Base-by-base conservation (phyloP, 257 asterid species). In the Anisodus acutangulus region DNA sequence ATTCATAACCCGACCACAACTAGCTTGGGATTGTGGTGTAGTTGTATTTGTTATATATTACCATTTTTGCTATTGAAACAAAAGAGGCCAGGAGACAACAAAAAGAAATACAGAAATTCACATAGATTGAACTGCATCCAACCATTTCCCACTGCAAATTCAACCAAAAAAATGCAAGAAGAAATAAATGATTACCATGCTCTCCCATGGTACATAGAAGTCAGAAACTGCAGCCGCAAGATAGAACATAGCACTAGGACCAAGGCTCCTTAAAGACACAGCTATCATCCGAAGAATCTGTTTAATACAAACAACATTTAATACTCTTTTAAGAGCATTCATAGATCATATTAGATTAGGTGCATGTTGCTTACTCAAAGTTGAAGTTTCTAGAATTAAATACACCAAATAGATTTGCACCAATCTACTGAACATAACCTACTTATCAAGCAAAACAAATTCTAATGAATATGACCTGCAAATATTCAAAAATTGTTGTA, bases 191-290 rank as follows among this genome's bases (percentile, higher is more conserved):
- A 84, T 87, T 92, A 96, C 98, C 99, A 97, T 93, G 87, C 93
- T 91, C 86, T 93, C 97, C 99, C 98, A 97, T 9, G 99, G 99
- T 82, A 95, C 98, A 74, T 97, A 97, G 85, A 95, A 97, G 86
- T 97, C 98, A 85, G 99, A 97, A 86, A 95, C 98, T 59, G 98
- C 98, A 83, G 99, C 97, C 76, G 98, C 98, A 79, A 97, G 96
- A 90, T 93, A 95, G 84, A 97, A 93, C 90, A 95, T 64, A 62
- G 97, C 98, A 83, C 82, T 85, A 83, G 94, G 85, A 47, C 95
- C 98, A 37, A 91, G 88, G 70, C 90, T 86, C 81, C 91, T 92
- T 86, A 92, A 86, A 81, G 98, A 90, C 9, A 87, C 63, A 55
- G 95, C 95, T 79, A 91, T 87, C 90, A 92, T 87, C 91, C 86